phyloP scores from a whole-genome alignment of 306 rosid species.

The Cucumis hystrix region DNA sequence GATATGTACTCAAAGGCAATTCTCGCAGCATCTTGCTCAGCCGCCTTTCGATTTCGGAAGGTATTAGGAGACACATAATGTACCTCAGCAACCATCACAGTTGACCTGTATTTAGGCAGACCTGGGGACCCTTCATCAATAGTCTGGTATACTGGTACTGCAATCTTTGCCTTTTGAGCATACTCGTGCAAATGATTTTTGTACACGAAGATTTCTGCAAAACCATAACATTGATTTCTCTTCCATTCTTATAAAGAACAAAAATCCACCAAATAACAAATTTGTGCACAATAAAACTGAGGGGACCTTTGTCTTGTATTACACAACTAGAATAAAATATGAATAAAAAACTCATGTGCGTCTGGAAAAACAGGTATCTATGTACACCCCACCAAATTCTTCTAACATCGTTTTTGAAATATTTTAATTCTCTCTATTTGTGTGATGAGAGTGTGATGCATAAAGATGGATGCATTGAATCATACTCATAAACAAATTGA shows the following conservation, averaged over 20 bases:
- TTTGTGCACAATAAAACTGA: background rate
- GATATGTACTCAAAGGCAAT: conserved; percentile 19
- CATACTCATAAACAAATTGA: background rate
- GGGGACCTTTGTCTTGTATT: background rate
- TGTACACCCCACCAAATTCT: no score
- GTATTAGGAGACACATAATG: conserved; percentile 14
- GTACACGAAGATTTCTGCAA: conserved; percentile 3
- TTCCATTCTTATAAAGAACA: background rate
- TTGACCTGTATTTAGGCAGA: conserved; percentile 16
- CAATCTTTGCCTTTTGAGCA: conserved; percentile 11
- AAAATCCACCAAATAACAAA: background rate
- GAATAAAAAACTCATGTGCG: background rate
- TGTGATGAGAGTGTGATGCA: no score
- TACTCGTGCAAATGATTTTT: conserved; percentile 24
- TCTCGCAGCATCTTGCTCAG: conserved; percentile 44
- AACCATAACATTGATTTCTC: background rate
- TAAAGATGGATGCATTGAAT: no score
- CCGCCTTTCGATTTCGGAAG: conserved; percentile 19
- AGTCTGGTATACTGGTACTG: conserved; percentile 21
- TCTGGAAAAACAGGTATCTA: no score
- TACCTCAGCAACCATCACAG: conserved; percentile 25
- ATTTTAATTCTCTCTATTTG: no score
- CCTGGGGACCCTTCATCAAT: conserved; percentile 20
- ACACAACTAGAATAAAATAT: background rate
- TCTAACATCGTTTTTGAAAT: no score